phyloP scores from a whole-genome alignment of 805 yeast genomes.

The Priceomyces carsonii region DNA sequence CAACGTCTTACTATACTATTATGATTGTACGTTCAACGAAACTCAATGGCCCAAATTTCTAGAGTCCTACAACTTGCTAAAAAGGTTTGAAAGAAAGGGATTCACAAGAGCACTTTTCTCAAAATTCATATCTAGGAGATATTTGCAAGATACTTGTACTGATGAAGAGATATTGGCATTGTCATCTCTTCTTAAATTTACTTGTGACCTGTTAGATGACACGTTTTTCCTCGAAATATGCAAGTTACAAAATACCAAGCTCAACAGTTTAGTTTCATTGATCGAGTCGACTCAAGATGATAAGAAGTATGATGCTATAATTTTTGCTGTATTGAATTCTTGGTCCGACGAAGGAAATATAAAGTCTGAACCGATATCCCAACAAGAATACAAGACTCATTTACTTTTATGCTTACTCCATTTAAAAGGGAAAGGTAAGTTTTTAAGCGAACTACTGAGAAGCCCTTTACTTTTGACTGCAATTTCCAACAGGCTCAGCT shows the following conservation, averaged over 20 bases:
- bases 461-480: conserved; percentile 45
- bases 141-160: conserved; percentile 1
- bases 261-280: conserved; percentile 18
- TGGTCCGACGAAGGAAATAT: conserved; percentile 33
- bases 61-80: conserved; percentile 18
- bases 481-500: conserved; percentile 55
- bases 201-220: conserved; percentile 18
- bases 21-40: conserved; percentile 22
- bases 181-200: conserved; percentile 15
- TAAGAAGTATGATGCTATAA: conserved; percentile 5
- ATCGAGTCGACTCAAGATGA: conserved; percentile 8
- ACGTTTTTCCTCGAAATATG: conserved; percentile 19
- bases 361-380: conserved; percentile 36
- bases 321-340: conserved; percentile 7
- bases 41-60: conserved; percentile 19
- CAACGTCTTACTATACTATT: conserved; percentile 14
- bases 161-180: conserved; percentile 17
- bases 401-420: conserved; percentile 41
- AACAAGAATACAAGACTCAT: conserved; percentile 52
- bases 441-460: conserved; percentile 30
- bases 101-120: conserved; percentile 18
- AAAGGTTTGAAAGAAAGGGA: conserved; percentile 25
- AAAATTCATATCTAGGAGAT: conserved; percentile 10
- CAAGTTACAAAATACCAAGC: conserved; percentile 10
- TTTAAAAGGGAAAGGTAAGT: conserved; percentile 15